Evolutionary conservation across 805 yeast genomes (phyloP), one percentile per base, ranked within the genome.

Genomic region (Pichia exigua): DNA sequence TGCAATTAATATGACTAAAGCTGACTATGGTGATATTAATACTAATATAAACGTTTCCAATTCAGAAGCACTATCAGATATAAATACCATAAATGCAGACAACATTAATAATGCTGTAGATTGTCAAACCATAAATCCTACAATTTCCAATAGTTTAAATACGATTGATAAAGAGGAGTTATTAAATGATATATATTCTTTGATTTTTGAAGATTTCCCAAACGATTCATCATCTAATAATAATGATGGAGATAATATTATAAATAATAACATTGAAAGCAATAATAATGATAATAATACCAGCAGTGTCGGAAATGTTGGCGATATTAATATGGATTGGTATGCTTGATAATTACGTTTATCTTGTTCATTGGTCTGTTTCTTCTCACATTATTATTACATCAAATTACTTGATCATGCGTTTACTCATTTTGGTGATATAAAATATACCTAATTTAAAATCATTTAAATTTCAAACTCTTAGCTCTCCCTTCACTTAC

Each of bases 131-230:
- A 3, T 46, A 17, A 42, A 21, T 15, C 48, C 54, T 17, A 35
- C 40, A 2, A 17, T 10, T 17, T 35, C 39, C 10, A 11, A 6
- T 3, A 27, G 11, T 11, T 6, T 12, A 30, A 30, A 13, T 35
- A n/a, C 18, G 8, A 35, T 35, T 17, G 39, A 35, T 35, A 47
- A 62, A 58, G 52, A 66, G 53, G 72, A 62, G 42, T 62, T 70
- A 22, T 59, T 73, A 53, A 67, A 66, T 42, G 78, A 75, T 56
- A 71, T 74, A 47, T 74, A 75, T 53, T 70, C 76, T 0, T 57
- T 74, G 58, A 71, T 75, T n/a, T 72, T 73, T 58, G 76, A 73
- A 55, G 77, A 73, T 43, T 66, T 65, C 55, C 66, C 68, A 50
- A 74, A 69, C 54, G 59, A 61, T 61, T 64, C 68, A 11, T 67